Base-by-base conservation (phyloP, 371 early-diverging fungal genomes). In the Mortierella sp. region DNA sequence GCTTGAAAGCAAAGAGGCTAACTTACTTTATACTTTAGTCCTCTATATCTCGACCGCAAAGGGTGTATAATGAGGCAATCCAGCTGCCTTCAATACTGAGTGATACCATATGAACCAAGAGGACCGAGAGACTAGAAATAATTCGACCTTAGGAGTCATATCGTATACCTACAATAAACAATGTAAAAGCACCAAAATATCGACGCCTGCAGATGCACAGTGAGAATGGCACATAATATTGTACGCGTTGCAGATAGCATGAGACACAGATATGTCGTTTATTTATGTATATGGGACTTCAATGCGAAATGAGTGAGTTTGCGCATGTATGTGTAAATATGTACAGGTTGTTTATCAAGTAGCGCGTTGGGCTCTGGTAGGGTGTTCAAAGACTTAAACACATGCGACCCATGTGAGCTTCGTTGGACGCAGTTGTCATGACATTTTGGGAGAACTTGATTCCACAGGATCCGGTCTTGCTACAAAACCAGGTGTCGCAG, bases 401-500 rank as follows among this genome's bases (percentile, higher is more conserved):
- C 61, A 67, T 63, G 11, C 41, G 38, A 40, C 76, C 82, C 76
- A 76, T 81, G 67, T 81, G 82, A n/a, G 62, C 70, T 53, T 72
- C 55, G 66, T 81, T 81, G 41, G 76, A 47, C 21, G 82, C 76
- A 57, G 72, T 76, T n/a, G 76, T 76, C 82, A 81, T 81, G 28
- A 76, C 82, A 4, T 50, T 36, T 53, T 76, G 82, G 9, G 82
- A 76, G 70, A 81, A 76, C 4, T 52, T 59, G 13, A 61, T 21
- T 3, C 76, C 76, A 19, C 82, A 81, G 40, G 76, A 75, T 19
- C 82, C 82, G 15, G 47, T 66, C 16, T 69, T 81, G 57, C 76
- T 76, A 55, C 76, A 72, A 67, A 75, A 81, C 76, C 82, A 81
- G 60, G 82, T 81, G 7, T 72, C 76, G n/a, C 76, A 76, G 36